These are phyloP conservation scores for Mycena epipterygia DNA, from an alignment of 768 basidiomycete genomes.

Conservation along the genomic window DNA sequence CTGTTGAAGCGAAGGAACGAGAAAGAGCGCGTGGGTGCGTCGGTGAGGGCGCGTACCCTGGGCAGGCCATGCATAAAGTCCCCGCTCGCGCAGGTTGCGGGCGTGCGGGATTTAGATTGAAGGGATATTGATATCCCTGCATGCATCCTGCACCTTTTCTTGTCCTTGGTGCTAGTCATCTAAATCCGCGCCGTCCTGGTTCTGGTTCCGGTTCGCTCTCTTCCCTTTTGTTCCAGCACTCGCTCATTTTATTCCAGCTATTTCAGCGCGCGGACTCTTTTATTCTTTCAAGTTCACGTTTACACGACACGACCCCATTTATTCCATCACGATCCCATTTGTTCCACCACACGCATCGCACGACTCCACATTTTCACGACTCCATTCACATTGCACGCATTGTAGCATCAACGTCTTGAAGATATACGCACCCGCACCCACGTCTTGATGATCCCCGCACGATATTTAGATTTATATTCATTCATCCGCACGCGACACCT, in stretches of 20 bases:
- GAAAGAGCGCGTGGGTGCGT: not conserved
- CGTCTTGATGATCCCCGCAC: not conserved
- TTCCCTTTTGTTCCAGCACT: too few species aligned
- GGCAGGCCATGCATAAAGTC: not conserved
- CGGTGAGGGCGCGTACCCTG: not conserved
- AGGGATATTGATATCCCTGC: not conserved
- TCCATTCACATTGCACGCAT: not conserved
- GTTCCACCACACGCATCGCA: too few species aligned
- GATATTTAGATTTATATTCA: not conserved
- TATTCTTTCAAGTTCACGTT: too few species aligned
- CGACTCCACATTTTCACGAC: not conserved
- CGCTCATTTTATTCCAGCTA: too few species aligned
- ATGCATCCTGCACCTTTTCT: not conserved
- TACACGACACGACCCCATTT: too few species aligned
- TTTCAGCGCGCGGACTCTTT: too few species aligned
- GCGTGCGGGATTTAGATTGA: not conserved
- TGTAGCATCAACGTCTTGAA: not conserved
- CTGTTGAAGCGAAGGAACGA: slow-evolving; percentile 26
- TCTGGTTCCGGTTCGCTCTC: too few species aligned
- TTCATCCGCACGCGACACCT: not conserved
- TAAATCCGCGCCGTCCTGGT: too few species aligned
- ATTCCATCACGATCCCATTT: too few species aligned
- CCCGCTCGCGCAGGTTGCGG: not conserved
- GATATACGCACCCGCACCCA: not conserved
- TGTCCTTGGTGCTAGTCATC: too few species aligned